A percentile compares a stretch with the other conserved stretches of the same genome.
phyloP scores from a whole-genome alignment of 192 early-diverging fungal species.

The Allomyces macrogynus region DNA sequence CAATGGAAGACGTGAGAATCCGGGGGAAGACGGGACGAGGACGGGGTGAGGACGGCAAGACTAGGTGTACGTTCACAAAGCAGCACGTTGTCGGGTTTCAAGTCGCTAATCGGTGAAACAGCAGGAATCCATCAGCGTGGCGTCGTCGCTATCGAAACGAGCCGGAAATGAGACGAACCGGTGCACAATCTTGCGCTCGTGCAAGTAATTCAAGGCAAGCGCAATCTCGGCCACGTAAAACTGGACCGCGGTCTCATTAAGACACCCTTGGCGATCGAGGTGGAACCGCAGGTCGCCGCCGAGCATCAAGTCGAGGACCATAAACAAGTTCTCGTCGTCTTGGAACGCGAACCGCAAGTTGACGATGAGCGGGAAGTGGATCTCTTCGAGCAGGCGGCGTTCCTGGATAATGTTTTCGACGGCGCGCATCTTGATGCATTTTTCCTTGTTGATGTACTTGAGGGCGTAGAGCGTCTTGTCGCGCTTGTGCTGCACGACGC shows the following conservation, averaged over 20 bases:
- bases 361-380: constrained; percentile 40
- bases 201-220: constrained; percentile 63
- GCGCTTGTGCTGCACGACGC: constrained; percentile 51
- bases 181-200: constrained; percentile 64
- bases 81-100: constrained; percentile 85
- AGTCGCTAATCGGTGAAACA: constrained; percentile 26
- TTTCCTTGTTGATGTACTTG: constrained; percentile 69
- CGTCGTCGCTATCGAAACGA: too few relatives aligned
- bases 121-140: neutral
- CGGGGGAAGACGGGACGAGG: too few relatives aligned
- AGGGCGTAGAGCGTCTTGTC: constrained; percentile 46
- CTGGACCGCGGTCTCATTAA: constrained; percentile 46
- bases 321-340: constrained; percentile 70
- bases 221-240: constrained; percentile 81
- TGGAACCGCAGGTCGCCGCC: constrained; percentile 73
- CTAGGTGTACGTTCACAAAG: constrained; percentile 23
- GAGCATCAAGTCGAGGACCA: constrained; percentile 77
- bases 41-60: too few relatives aligned
- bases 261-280: constrained; percentile 39
- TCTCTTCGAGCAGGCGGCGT: constrained; percentile 50
- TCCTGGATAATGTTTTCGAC: constrained; percentile 66
- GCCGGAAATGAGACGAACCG: constrained; percentile 13
- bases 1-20: too few relatives aligned
- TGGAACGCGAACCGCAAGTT: constrained; percentile 76
- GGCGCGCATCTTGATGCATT: constrained; percentile 68